Percentiles rank a stretch among this genome's conserved stretches.
Conservation (phyloP, 116 monocot genomes). For the Dioscorea cayenensis region DNA sequence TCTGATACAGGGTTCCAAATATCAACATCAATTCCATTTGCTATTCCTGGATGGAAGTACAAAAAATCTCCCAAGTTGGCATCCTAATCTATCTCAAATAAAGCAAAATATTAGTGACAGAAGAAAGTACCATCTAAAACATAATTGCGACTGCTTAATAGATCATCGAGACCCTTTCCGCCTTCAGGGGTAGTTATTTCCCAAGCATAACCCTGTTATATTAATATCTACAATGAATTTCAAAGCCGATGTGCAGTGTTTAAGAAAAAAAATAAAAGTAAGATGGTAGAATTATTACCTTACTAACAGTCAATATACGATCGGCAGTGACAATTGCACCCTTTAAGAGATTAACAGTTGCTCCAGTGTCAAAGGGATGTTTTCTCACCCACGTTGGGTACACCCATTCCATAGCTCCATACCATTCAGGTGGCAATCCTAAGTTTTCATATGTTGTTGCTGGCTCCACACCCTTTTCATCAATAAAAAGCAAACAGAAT, state of each 20-base stretch:
- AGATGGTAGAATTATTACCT: constrained; percentile 25
- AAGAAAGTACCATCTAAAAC: constrained; percentile 66
- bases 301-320: constrained; percentile 85
- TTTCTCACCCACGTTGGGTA: constrained; percentile 81
- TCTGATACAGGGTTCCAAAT: constrained; percentile 86
- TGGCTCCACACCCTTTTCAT: constrained; percentile 75
- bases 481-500: too few relatives aligned
- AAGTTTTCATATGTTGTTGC: constrained; percentile 59
- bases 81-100: neutral
- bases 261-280: neutral
- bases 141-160: constrained; percentile 55
- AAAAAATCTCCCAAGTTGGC: neutral
- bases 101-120: neutral
- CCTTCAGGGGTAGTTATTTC: constrained; percentile 94
- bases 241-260: neutral
- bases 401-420: constrained; percentile 83
- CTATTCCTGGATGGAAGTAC: constrained; percentile 45
- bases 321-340: constrained; percentile 88
- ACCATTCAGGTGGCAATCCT: constrained; percentile 81
- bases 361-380: constrained; percentile 91
- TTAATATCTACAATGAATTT: neutral
- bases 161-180: constrained; percentile 75
- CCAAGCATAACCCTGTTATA: constrained; percentile 83
- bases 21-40: constrained; percentile 81
- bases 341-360: constrained; percentile 87